Evolutionary conservation across 768 basidiomycete genomes (phyloP), one percentile per base, ranked within the genome.

Genomic region (Mycena belliarum): DNA sequence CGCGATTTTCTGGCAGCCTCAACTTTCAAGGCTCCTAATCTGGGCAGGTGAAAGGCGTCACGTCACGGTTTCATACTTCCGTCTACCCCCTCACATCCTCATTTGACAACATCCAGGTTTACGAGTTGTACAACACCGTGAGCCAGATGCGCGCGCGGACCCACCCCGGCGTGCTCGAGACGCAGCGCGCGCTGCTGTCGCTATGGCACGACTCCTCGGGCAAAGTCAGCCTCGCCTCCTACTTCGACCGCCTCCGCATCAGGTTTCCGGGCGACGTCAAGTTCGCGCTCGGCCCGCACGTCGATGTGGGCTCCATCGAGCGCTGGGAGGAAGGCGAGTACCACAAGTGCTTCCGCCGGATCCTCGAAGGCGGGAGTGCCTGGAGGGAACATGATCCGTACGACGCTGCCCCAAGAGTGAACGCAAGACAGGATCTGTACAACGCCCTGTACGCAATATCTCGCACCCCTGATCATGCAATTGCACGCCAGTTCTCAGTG

Each of bases 221-320:
- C 25, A 68, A 72, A 24, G 69, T 87, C 51, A 76, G 75, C 52
- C 75, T 89, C 26, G 63, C 92, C 18, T 83, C 85, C 0, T 93
- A 93, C 69, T 88, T 84, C 57, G 91, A 93, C 70, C 79, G 91
- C 7, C 72, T 92, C 15, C 79, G 89, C 2, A 88, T 91, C 44
- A 80, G 91, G 8, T 79, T 78, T 28, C 88, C 89, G 0, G 91
- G 90, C 0, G 89, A 90, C 59, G 70, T 76, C 12, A 78, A 79
- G 45, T 92, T 91, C 66, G 79, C 83, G 0, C 73, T 91, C 3
- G 88, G 85, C 0, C 85, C 88, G 8, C 86, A 88, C 52, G 69
- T 77, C 18, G 82, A 84, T 48, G 77, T 76, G 0, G 83, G 83
- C 11, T 76, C 79, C 9, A 72, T 81, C 57, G 75, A 88, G 73